A percentile compares a stretch with the other conserved stretches of the same genome.
Conservation (phyloP, 208 protist species). For the Leptomonas seymouri region DNA sequence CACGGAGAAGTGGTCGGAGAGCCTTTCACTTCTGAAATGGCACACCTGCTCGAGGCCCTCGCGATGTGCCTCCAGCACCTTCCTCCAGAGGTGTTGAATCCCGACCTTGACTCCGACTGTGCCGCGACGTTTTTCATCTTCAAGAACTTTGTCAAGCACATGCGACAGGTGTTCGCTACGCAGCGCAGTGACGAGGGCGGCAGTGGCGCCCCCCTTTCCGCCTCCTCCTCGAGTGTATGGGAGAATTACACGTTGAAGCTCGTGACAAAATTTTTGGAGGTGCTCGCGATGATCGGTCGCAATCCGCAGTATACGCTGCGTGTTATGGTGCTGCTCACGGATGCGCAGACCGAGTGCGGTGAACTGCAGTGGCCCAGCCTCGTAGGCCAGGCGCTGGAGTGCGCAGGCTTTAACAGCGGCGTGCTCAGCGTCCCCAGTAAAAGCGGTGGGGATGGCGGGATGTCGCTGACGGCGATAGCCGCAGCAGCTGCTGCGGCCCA, state of each 20-base stretch:
- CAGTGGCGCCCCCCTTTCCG: not conserved
- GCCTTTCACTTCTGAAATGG: constrained; percentile 77
- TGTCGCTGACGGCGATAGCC: constrained; percentile 6
- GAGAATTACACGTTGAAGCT: constrained; percentile 81
- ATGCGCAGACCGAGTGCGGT: constrained; percentile 67
- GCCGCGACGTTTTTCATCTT: constrained; percentile 89
- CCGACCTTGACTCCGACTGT: constrained; percentile 81
- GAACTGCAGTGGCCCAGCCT: constrained; percentile 82
- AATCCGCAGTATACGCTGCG: constrained; percentile 81
- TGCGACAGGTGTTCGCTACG: constrained; percentile 66
- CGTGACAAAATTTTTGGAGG: constrained; percentile 67
- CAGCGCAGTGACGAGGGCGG: constrained; percentile 37
- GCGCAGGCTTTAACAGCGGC: constrained; percentile 55
- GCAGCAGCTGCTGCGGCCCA: constrained; percentile 4
- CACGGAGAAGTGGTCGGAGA: constrained; percentile 33
- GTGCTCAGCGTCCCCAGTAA: constrained; percentile 1
- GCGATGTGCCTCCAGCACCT: constrained; percentile 76
- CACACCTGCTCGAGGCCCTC: constrained; percentile 73
- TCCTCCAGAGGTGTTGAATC: constrained; percentile 70
- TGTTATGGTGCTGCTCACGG: constrained; percentile 63
- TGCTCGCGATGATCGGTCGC: constrained; percentile 87
- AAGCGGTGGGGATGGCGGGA: constrained; percentile 5
- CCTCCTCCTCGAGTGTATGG: constrained; percentile 44
- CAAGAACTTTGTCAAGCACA: constrained; percentile 78
- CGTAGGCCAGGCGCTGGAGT: constrained; percentile 74